Conservation (phyloP, 2,329 filamentous ascomycete genomes). For the Aspergillus puulaauensis region DNA sequence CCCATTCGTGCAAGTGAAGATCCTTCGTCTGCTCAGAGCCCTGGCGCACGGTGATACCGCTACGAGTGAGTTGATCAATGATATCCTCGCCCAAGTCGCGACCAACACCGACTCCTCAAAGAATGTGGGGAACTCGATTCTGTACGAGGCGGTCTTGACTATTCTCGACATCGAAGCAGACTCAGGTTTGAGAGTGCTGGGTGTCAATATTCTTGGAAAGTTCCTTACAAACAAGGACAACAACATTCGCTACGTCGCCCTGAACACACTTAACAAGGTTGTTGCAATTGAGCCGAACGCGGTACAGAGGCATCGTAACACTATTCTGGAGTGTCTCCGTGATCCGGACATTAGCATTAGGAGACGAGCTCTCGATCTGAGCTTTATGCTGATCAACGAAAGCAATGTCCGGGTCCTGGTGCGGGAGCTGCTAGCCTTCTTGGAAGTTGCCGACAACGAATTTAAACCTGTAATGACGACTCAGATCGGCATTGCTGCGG, state of each 20-base stretch:
- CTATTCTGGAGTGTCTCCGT: slow-evolving; percentile 90
- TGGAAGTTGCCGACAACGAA: slow-evolving; percentile 96
- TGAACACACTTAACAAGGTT: slow-evolving; percentile 97
- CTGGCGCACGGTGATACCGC: slow-evolving; percentile 81
- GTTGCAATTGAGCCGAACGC: slow-evolving; percentile 97
- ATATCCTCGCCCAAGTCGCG: slow-evolving; percentile 94
- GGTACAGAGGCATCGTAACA: slow-evolving; percentile 94
- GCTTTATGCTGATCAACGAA: slow-evolving; percentile 97
- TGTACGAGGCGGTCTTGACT: slow-evolving; percentile 95
- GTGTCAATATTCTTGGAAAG: slow-evolving; percentile 97
- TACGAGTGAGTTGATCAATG: slow-evolving; percentile 96
- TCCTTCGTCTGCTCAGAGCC: slow-evolving; percentile 80
- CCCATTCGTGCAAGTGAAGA: slow-evolving; percentile 96
- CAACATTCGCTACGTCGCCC: slow-evolving; percentile 96
- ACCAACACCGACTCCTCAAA: slow-evolving; percentile 98
- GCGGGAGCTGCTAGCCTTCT: slow-evolving; percentile 86
- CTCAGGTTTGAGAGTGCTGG: slow-evolving; percentile 86
- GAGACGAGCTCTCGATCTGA: slow-evolving; percentile 90
- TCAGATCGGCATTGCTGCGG: slow-evolving; percentile 95
- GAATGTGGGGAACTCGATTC: slow-evolving; percentile 96
- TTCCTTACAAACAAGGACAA: slow-evolving; percentile 98
- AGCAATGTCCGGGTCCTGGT: slow-evolving; percentile 92
- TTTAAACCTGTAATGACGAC: slow-evolving; percentile 99
- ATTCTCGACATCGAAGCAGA: slow-evolving; percentile 98
- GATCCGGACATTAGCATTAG: slow-evolving; percentile 98